Base-by-base conservation (phyloP, 2,329 filamentous ascomycete genomes). In the Fusarium ambrosium region DNA sequence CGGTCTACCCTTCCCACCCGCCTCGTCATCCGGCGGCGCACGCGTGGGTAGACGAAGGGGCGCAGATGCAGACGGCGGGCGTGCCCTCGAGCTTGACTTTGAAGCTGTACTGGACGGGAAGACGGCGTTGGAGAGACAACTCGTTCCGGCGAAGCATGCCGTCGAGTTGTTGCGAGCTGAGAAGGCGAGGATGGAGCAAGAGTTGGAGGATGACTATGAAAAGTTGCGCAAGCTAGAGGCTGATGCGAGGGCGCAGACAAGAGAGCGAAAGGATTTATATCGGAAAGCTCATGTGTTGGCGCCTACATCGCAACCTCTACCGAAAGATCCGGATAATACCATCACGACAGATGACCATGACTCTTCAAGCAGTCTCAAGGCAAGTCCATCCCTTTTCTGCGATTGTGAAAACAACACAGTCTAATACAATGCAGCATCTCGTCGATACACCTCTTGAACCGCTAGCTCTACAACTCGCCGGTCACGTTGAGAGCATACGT, bases 1-100 rank as follows among this genome's bases (percentile, higher is more conserved):
- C 37, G 90, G 89, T 13, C 85, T 93, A 62, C 91, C 91, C n/a
- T 93, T 94, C 78, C 92, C 92, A 1, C 90, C 89, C 0, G 85
- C 88, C 4, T 80, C 82, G 1, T 76, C 80, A 59, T 71, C 77
- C 4, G 70, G 79, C 8, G 63, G 66, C 6, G 66, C 68, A 58
- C 72, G 66, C 29, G 63, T 22, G 51, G 69, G 60, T 4, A 59
- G 72, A 41, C 60, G 69, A 53, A 61, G 36, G 27, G 62, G 69
- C 16, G 69, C 76, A 34, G 79, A 78, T 20, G 81, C 78, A 27
- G 81, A 84, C 24, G 86, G 84, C 9, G 84, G 86, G 18, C 86
- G 89, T 60, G 89, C 88, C 53, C 84, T 87, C 32, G 90, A 92
- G 78, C 89, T 94, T 56, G 88, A 93, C 77, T 92, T 92, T 72